Evolutionary conservation across 768 basidiomycete species (phyloP).

Genomic region (Cytidiella melzeri): DNA sequence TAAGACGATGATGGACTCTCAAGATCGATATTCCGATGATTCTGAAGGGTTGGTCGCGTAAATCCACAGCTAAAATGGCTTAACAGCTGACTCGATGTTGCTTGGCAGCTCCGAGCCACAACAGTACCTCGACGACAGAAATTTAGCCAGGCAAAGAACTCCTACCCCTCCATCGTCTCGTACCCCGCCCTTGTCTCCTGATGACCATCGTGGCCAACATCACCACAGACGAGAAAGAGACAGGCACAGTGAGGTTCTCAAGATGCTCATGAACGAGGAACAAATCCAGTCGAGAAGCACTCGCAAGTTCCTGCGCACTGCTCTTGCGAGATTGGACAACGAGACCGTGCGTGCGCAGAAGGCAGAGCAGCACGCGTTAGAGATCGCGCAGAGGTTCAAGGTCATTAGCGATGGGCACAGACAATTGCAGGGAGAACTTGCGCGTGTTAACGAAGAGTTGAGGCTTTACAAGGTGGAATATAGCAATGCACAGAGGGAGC

Average conservation of each 20-base stretch:
- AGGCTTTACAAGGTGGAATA: slow-evolving; percentile 40
- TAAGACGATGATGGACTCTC: background rate
- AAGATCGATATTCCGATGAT: slow-evolving; percentile 8
- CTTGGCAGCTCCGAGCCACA: slow-evolving; percentile 3
- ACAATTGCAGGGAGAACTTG: slow-evolving; percentile 32
- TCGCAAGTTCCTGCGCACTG: slow-evolving; percentile 20
- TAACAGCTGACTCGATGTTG: background rate
- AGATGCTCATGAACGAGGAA: slow-evolving; percentile 19
- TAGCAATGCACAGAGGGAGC: slow-evolving; percentile 39
- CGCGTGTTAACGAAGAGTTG: slow-evolving; percentile 36
- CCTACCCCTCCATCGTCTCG: slow-evolving; percentile 4
- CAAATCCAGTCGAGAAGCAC: slow-evolving; percentile 20
- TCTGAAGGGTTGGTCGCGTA: slow-evolving; percentile 9
- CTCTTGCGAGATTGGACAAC: slow-evolving; percentile 30
- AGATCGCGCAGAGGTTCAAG: slow-evolving; percentile 37
- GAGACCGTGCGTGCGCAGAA: slow-evolving; percentile 38
- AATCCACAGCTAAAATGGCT: no score
- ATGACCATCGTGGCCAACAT: slow-evolving; percentile 5
- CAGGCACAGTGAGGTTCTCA: slow-evolving; percentile 19
- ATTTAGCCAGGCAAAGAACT: background rate
- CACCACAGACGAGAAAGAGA: slow-evolving; percentile 12
- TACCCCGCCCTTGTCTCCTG: slow-evolving; percentile 1
- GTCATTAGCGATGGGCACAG: slow-evolving; percentile 34
- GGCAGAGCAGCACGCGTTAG: slow-evolving; percentile 42
- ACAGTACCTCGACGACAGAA: background rate